Percentiles rank a stretch among this genome's conserved stretches.
phyloP scores from a whole-genome alignment of 805 yeast genomes.

The Wickerhamiella brachini region DNA sequence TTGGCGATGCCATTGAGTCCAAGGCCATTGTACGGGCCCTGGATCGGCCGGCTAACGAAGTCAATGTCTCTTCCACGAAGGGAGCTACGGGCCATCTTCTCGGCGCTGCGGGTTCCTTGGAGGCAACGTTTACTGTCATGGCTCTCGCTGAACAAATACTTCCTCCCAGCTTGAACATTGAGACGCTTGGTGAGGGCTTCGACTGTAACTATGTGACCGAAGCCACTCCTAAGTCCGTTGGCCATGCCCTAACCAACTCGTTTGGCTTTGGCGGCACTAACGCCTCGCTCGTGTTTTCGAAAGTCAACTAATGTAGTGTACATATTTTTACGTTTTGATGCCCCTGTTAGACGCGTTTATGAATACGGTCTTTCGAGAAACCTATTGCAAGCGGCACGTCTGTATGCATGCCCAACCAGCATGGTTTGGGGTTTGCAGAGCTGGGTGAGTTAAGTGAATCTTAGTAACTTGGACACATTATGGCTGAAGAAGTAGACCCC shows the following conservation, averaged over 20 bases:
- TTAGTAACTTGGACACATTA: not conserved
- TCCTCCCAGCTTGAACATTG: slow-evolving; percentile 76
- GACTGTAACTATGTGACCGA: slow-evolving; percentile 46
- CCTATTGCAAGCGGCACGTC: too few relatives aligned
- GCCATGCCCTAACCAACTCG: slow-evolving; percentile 68
- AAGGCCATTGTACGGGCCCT: slow-evolving; percentile 48
- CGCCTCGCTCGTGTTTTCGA: slow-evolving; percentile 39
- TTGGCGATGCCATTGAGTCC: slow-evolving; percentile 86
- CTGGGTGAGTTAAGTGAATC: not conserved
- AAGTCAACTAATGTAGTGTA: not conserved
- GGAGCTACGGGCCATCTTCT: slow-evolving; percentile 87
- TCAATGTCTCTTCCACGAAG: slow-evolving; percentile 62
- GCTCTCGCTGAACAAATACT: slow-evolving; percentile 42
- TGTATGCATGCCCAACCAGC: too few relatives aligned
- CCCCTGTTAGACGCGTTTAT: too few relatives aligned
- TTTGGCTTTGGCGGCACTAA: slow-evolving; percentile 98
- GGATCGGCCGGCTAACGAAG: slow-evolving; percentile 19
- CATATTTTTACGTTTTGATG: not conserved
- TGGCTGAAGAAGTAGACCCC: slow-evolving; percentile 9
- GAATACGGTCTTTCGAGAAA: too few relatives aligned
- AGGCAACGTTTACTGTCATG: slow-evolving; percentile 63
- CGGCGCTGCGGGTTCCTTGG: slow-evolving; percentile 96
- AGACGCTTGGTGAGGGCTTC: slow-evolving; percentile 34
- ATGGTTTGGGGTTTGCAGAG: too few relatives aligned
- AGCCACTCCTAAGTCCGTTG: slow-evolving; percentile 29